Percentiles rank a stretch among this genome's conserved stretches.
Evolutionary conservation across 2,329 filamentous ascomycete species (phyloP).

Genomic region (Fonsecaea pugnacius): DNA sequence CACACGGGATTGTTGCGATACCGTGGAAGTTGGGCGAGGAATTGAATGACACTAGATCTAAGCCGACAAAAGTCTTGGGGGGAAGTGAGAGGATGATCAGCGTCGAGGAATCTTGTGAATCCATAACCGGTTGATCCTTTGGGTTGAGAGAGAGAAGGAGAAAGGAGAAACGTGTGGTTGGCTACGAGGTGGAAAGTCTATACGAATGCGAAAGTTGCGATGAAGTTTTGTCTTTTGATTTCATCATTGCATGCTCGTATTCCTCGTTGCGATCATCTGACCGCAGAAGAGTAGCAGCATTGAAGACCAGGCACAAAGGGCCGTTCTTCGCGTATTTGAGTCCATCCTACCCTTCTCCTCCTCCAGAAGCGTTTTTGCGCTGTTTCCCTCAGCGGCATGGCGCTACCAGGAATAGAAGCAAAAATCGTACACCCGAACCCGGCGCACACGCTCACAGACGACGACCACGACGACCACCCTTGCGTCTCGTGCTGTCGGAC

Average conservation of each 20-base stretch:
- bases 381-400: not conserved
- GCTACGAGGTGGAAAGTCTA: not conserved
- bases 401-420: slow-evolving; percentile 5
- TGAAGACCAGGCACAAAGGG: slow-evolving; percentile 57
- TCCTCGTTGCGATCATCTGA: slow-evolving; percentile 11
- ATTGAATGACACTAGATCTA: slow-evolving; percentile 64
- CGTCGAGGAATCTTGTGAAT: slow-evolving; percentile 35
- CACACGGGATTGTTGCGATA: slow-evolving; percentile 62
- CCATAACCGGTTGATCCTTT: not conserved
- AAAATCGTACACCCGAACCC: slow-evolving; percentile 7
- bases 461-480: slow-evolving; percentile 99
- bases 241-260: slow-evolving; percentile 15
- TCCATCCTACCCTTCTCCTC: not conserved
- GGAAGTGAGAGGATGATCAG: slow-evolving; percentile 53
- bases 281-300: slow-evolving; percentile 18
- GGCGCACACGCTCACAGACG: slow-evolving; percentile 76
- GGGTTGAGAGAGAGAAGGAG: not conserved
- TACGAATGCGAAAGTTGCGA: slow-evolving; percentile 1
- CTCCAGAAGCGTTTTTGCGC: not conserved
- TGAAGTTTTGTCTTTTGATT: slow-evolving; percentile 11
- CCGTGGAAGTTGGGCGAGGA: slow-evolving; percentile 65
- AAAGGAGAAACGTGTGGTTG: not conserved
- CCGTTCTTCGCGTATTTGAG: slow-evolving; percentile 59
- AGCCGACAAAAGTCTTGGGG: slow-evolving; percentile 55
- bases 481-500: slow-evolving; percentile 98